Conservation (phyloP, 2,329 filamentous ascomycete genomes). For the Tolypocladium inflatum region DNA sequence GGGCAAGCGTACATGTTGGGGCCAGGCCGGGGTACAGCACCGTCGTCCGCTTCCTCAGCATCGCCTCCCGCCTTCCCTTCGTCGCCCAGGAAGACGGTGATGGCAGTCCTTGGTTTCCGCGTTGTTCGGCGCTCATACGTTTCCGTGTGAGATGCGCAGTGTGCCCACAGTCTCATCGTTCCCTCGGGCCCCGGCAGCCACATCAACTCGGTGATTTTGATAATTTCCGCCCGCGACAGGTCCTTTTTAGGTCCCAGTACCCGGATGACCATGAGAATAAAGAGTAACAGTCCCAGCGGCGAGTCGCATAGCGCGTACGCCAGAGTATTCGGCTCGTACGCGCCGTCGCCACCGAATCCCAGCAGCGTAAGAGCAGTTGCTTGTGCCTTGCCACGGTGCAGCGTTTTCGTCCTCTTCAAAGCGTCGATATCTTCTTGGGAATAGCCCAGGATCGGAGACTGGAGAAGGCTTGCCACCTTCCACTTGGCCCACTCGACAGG, state of each 20-base stretch:
- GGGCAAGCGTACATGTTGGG: conserved; percentile 32
- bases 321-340: conserved; percentile 42
- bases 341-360: conserved; percentile 18
- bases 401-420: conserved; percentile 16
- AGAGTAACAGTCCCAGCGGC: conserved; percentile 46
- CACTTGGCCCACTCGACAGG: conserved; percentile 45
- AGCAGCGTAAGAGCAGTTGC: conserved; percentile 10
- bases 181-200: conserved; percentile 60
- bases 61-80: conserved; percentile 3
- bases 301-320: conserved; percentile 54
- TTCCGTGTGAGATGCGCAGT: conserved; percentile 25
- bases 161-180: conserved; percentile 45
- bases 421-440: conserved; percentile 38
- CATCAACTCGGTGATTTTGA: conserved; percentile 51
- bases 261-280: conserved; percentile 38
- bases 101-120: conserved; percentile 28
- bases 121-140: conserved; percentile 10
- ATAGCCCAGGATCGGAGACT: conserved; percentile 46
- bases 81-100: conserved; percentile 38
- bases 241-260: conserved; percentile 28
- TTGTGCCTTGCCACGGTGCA: conserved; percentile 3
- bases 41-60: neutral
- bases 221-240: conserved; percentile 41
- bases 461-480: conserved; percentile 39
- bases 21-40: conserved; percentile 12